Evolutionary conservation across 139 green algal genomes (phyloP).

Genomic region (Chlamydomonas sp.): DNA sequence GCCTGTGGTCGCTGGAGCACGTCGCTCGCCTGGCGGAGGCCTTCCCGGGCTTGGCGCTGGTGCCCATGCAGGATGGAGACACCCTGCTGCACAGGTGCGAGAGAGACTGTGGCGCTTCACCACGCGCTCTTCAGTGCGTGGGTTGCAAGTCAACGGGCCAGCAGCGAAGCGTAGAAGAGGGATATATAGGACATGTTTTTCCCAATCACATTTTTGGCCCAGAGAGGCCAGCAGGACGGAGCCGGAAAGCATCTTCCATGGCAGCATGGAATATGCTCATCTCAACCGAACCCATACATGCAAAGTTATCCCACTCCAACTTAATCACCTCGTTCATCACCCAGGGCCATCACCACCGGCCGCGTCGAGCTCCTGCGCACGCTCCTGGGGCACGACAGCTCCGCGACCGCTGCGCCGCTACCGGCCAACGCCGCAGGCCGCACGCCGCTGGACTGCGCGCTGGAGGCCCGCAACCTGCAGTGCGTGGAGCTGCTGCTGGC

Average conservation of each 20-base stretch:
- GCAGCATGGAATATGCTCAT: no score
- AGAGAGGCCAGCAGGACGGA: no score
- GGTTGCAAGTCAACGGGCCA: no score
- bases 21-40: not conserved
- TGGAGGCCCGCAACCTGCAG: not conserved
- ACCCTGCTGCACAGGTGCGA: conserved; percentile 9
- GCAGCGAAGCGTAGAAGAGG: no score
- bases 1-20: conserved; percentile 2
- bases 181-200: no score
- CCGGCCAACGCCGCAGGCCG: conserved; percentile 1
- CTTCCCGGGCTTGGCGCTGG: conserved; percentile 7
- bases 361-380: not conserved
- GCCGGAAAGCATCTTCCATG: no score
- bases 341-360: not conserved
- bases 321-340: not conserved
- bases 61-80: not conserved
- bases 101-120: no score
- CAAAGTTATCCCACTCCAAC: no score
- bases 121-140: no score
- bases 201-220: no score
- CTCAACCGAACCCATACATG: no score
- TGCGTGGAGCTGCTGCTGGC: conserved; percentile 3
- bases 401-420: not conserved
- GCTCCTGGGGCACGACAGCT: not conserved
- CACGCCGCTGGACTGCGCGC: not conserved